A percentile compares a stretch with the other conserved stretches of the same genome.
Evolutionary conservation across 805 yeast species (phyloP).

Genomic region (Schizosaccharomyces octosporus): DNA sequence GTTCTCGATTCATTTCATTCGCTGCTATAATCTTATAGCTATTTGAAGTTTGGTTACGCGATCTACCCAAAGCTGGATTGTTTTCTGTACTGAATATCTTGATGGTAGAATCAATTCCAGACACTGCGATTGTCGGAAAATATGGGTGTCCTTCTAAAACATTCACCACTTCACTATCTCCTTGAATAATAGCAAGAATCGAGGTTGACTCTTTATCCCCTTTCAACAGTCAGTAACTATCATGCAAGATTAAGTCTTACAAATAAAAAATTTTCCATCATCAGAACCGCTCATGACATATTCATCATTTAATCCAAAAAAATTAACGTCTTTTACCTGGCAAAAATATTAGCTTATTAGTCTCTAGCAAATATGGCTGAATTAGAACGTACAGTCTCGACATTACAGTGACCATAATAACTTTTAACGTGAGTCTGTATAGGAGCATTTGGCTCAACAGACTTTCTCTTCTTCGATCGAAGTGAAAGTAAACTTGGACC

Average conservation of each 20-base stretch:
- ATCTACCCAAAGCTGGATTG: background rate
- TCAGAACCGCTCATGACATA: conserved; percentile 9
- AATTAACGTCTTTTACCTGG: conserved; percentile 7
- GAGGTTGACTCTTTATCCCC: conserved; percentile 5
- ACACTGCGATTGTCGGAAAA: conserved; percentile 8
- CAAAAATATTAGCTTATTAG: background rate
- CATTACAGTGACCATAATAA: background rate
- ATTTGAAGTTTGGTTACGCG: conserved; percentile 3
- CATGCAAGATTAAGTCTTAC: background rate
- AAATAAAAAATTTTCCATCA: conserved; percentile 7
- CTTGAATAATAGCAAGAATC: conserved; percentile 6
- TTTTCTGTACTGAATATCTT: conserved; percentile 7
- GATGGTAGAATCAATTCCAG: conserved; percentile 8
- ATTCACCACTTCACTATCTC: conserved; percentile 7
- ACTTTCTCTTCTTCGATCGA: background rate
- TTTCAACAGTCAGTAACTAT: background rate
- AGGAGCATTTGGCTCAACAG: background rate
- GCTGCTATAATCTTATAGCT: conserved; percentile 4
- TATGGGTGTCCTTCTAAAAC: conserved; percentile 7
- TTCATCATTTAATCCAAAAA: conserved; percentile 8
- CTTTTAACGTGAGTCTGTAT: background rate
- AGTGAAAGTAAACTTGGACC: background rate
- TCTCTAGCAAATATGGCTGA: too few relatives aligned
- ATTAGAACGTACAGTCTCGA: background rate
- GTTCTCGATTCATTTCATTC: conserved; percentile 3